phyloP scores from a whole-genome alignment of 345 rosid species.

The Murraya paniculata region DNA sequence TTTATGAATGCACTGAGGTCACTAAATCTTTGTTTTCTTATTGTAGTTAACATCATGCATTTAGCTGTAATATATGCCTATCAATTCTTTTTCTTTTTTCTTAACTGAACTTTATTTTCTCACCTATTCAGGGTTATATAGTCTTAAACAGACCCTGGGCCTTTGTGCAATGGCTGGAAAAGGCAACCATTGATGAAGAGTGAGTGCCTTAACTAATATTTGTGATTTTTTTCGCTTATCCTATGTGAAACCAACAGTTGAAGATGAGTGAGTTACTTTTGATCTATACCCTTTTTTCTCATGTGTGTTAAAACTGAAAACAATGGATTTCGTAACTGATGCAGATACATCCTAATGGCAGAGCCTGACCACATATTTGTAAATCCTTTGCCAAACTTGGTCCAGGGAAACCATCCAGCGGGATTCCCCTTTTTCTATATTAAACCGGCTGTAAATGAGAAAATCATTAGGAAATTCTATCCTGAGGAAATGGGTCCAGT shows the following conservation, averaged over 20 bases:
- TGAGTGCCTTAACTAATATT: slow-evolving; percentile 24
- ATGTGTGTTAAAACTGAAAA: slow-evolving; percentile 18
- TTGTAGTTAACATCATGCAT: background rate
- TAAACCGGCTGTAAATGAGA: slow-evolving; percentile 51
- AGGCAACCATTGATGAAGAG: slow-evolving; percentile 66
- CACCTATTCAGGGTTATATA: slow-evolving; percentile 55
- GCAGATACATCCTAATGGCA: slow-evolving; percentile 79
- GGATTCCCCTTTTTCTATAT: slow-evolving; percentile 77
- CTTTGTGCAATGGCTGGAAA: slow-evolving; percentile 81
- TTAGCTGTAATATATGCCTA: background rate
- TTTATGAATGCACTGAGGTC: background rate
- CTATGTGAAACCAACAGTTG: background rate
- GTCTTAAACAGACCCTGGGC: slow-evolving; percentile 87
- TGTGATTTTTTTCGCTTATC: background rate
- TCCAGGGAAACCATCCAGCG: slow-evolving; percentile 51
- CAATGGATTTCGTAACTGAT: slow-evolving; percentile 19
- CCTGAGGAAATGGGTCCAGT: slow-evolving; percentile 70
- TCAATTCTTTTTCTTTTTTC: background rate
- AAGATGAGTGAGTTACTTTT: slow-evolving; percentile 13
- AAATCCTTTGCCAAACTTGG: slow-evolving; percentile 75
- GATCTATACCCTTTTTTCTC: background rate
- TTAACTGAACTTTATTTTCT: slow-evolving; percentile 6
- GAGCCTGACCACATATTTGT: slow-evolving; percentile 80
- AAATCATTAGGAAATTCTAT: slow-evolving; percentile 59
- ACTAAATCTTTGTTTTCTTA: background rate